Percentiles rank a stretch among this genome's conserved stretches.
These are phyloP conservation scores for Staphylotrichum longicolle DNA, from an alignment of 495 filamentous ascomycete genomes.

Conservation along the genomic window DNA sequence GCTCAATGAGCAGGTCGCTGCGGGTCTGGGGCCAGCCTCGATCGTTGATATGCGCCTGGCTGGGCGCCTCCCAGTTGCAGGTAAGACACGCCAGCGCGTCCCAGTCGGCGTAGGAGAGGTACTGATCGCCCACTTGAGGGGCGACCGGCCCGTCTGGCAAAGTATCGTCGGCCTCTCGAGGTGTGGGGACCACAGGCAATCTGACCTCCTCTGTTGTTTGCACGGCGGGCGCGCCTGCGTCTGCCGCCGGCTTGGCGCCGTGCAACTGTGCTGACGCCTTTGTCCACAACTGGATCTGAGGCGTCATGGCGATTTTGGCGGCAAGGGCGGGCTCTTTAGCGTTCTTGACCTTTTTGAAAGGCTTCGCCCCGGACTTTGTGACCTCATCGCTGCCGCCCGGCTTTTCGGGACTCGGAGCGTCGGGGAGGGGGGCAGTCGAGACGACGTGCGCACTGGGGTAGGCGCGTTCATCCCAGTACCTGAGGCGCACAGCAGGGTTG, in stretches of 20 bases:
- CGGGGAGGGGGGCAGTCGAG: slow-evolving; percentile 41
- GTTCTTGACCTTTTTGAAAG: slow-evolving; percentile 49
- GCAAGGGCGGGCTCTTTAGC: slow-evolving; percentile 54
- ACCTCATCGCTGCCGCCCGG: slow-evolving; percentile 34
- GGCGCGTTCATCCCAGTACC: slow-evolving; percentile 82
- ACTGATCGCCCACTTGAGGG: slow-evolving; percentile 29
- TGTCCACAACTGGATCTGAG: slow-evolving; percentile 83
- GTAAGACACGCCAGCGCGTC: slow-evolving; percentile 33
- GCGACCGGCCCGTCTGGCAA: slow-evolving; percentile 22
- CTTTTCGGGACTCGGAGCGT: slow-evolving; percentile 39
- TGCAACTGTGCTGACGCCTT: slow-evolving; percentile 84
- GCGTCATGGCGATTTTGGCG: slow-evolving; percentile 55
- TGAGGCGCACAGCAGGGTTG: slow-evolving; percentile 66
- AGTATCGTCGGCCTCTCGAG: slow-evolving; percentile 22
- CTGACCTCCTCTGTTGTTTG: slow-evolving; percentile 21
- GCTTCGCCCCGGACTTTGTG: slow-evolving; percentile 37
- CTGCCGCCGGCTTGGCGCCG: slow-evolving; percentile 40
- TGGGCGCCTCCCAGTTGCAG: slow-evolving; percentile 34
- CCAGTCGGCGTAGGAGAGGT: slow-evolving; percentile 39
- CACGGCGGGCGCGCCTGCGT: slow-evolving; percentile 14
- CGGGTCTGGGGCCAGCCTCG: slow-evolving; percentile 25
- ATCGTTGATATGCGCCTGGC: slow-evolving; percentile 24
- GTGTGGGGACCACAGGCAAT: background rate
- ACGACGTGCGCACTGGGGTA: slow-evolving; percentile 68
- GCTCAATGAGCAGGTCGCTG: slow-evolving; percentile 33